Percentiles rank a stretch among this genome's conserved stretches.
Conservation (phyloP, 805 yeast genomes). For the Sugiyamaella mastotermitis region DNA sequence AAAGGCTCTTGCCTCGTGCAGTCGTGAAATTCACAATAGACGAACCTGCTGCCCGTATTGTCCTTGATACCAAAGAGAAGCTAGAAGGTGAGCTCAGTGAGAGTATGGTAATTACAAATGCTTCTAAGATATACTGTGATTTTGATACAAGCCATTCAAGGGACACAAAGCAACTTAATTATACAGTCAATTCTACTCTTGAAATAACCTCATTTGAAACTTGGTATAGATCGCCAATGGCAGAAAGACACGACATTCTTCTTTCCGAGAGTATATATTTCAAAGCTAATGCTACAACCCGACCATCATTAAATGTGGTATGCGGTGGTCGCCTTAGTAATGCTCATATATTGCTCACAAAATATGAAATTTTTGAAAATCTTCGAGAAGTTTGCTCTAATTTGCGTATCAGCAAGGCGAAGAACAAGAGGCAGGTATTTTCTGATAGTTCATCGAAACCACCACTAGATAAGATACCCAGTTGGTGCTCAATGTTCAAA, state of each 20-base stretch:
- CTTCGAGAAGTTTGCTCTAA: conserved; percentile 21
- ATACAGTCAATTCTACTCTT: conserved; percentile 21
- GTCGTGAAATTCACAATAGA: conserved; percentile 26
- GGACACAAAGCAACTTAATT: conserved; percentile 16
- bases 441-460: background rate
- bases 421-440: background rate
- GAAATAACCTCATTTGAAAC: conserved; percentile 21
- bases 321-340: conserved; percentile 21
- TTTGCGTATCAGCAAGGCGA: background rate
- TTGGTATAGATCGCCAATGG: conserved; percentile 28
- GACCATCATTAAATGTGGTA: conserved; percentile 26
- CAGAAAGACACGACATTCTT: conserved; percentile 25
- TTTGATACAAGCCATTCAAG: conserved; percentile 26
- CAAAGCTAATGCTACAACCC: conserved; percentile 21
- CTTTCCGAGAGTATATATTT: conserved; percentile 21
- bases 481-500: conserved; percentile 26
- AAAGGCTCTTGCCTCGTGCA: conserved; percentile 23
- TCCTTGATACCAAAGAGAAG: conserved; percentile 15
- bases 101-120: conserved; percentile 30
- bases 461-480: conserved; percentile 18
- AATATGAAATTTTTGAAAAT: conserved; percentile 29
- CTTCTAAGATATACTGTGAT: conserved; percentile 28
- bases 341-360: conserved; percentile 25
- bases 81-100: conserved; percentile 6
- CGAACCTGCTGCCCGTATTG: conserved; percentile 30